Base-by-base conservation (phyloP, 305 asterid species). In the Solanum hybrid region DNA sequence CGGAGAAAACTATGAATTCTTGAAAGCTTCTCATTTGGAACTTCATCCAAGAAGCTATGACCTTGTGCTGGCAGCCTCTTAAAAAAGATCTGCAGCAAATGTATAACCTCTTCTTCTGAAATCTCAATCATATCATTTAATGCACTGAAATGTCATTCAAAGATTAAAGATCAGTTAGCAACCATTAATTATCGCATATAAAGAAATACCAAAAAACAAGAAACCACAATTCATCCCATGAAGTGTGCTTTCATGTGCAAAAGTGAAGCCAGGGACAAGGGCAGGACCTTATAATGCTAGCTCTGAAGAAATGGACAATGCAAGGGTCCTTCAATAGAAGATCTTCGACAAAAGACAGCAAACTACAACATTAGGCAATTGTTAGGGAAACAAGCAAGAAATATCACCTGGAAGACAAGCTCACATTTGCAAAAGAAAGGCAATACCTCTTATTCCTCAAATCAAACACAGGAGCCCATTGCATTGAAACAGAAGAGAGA, bases 381-480 rank as follows among this genome's bases (percentile, higher is more conserved):
- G 84, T 57, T 89, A 77, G 92, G 76, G 85, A 73, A 26, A 88
- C 89, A 73, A 65, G 73, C 79, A 85, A 77, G 22, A 87, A 83
- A 15, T 24, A 14, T 85, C 22, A 61, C 68, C 82, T 2, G 65
- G 39, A 85, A 78, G 68, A 33, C 79, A 27, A 77, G 45, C 45
- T 31, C 39, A 78, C 57, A 38, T 61, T 12, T 2, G 76, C 61
- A 79, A 87, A 39, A 90, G 20, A 68, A 38, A 70, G 89, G 89
- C 65, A 92, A 90, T 94, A 97, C 99, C 98, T 95, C 89, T 76
- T 91, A 91, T 94, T 95, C 93, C 93, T 93, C 90, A 94, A 83
- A 82, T 93, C 92, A 91, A 98, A 98, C 90, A 97, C 94, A 7
- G 93, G 91, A 91, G 85, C 93, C 98, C 98, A 98, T 61, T 94